Conservation (phyloP, 768 basidiomycete species). For the Suillus hirtellus region DNA sequence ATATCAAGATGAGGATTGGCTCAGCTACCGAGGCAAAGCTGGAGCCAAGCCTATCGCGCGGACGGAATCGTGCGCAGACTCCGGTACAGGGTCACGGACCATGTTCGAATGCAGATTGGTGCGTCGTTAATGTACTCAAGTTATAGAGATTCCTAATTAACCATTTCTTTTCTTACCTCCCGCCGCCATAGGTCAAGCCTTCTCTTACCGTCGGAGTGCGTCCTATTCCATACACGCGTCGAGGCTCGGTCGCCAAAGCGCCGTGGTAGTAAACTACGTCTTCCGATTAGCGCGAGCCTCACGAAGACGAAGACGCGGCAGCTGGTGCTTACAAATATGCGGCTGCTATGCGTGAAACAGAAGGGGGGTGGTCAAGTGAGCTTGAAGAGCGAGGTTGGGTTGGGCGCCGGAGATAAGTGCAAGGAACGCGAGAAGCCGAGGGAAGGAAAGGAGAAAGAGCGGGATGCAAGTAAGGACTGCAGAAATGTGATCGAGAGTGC, state of each 20-base stretch:
- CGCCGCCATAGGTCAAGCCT: constrained; percentile 33
- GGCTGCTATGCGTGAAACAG: constrained; percentile 59
- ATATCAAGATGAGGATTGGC: background rate
- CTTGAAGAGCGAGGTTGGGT: constrained; percentile 53
- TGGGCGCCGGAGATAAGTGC: constrained; percentile 22
- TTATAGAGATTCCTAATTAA: background rate
- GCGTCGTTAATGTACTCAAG: constrained; percentile 17
- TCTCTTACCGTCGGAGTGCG: constrained; percentile 45
- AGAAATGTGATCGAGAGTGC: constrained; percentile 46
- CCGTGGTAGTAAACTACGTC: constrained; percentile 56
- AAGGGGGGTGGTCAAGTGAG: constrained; percentile 38
- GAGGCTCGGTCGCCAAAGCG: constrained; percentile 55
- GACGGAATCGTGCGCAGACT: constrained; percentile 53
- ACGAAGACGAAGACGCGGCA: constrained; percentile 54
- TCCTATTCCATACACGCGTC: constrained; percentile 54
- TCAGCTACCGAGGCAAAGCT: constrained; percentile 20
- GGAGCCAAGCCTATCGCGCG: constrained; percentile 39
- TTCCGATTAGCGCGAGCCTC: constrained; percentile 45
- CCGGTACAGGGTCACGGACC: constrained; percentile 52
- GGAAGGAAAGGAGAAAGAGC: constrained; percentile 33
- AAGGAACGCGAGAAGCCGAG: constrained; percentile 14
- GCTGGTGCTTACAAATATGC: constrained; percentile 55
- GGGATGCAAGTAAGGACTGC: constrained; percentile 48
- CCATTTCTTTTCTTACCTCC: background rate
- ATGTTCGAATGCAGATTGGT: constrained; percentile 45